Evolutionary conservation across 805 yeast genomes (phyloP).

Genomic region (Saccharomycopsis javanensis): DNA sequence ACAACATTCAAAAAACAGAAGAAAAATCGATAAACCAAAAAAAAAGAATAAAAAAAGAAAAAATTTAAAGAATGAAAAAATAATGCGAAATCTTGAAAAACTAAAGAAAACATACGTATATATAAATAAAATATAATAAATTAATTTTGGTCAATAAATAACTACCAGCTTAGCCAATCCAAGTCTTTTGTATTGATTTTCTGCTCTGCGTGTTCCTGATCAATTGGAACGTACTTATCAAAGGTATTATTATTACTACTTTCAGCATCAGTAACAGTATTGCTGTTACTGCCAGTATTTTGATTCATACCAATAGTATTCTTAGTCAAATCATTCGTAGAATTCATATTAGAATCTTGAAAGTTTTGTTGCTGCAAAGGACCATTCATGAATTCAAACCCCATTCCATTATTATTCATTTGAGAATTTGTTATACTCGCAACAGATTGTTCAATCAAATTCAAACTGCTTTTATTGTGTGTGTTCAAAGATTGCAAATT

Average conservation of each 20-base stretch:
- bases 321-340: background rate
- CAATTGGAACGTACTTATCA: background rate
- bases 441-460: background rate
- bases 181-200: slow-evolving; percentile 14
- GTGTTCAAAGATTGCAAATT: background rate
- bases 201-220: background rate
- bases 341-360: background rate
- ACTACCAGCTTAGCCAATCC: slow-evolving; percentile 10
- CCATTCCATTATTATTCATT: background rate
- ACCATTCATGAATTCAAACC: background rate
- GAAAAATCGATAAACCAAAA: too few species aligned
- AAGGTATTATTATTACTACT: background rate
- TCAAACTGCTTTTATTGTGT: background rate
- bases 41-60: too few species aligned
- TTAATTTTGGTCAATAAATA: too few species aligned
- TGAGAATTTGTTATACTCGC: background rate
- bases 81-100: too few species aligned
- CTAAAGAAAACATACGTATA: too few species aligned
- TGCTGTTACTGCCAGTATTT: background rate
- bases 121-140: too few species aligned
- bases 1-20: too few species aligned
- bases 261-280: background rate
- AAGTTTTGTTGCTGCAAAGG: background rate
- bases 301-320: background rate
- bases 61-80: too few species aligned